Evolutionary conservation across 768 basidiomycete species (phyloP), one percentile per base, ranked within the genome.

Genomic region (Psilocybe sp.): DNA sequence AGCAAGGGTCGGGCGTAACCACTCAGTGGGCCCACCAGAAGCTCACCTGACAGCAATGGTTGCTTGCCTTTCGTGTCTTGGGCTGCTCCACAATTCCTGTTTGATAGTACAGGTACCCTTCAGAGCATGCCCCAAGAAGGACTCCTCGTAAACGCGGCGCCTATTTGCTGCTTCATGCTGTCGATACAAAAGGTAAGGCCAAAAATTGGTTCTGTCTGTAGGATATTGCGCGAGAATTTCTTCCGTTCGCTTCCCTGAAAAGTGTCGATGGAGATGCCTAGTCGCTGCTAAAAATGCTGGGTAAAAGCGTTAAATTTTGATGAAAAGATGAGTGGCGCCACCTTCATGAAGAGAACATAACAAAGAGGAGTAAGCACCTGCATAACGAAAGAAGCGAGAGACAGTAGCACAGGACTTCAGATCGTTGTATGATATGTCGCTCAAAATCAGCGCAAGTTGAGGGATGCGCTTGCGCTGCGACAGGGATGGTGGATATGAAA

Each of bases 181-280:
- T n/a, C 87, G 78, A 16, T 69, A 58, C 20, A 64, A 65, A 32
- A 89, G 71, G 61, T 89, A 89, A 6, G 87, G 85, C 89, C 89
- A 91, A 60, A 85, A 70, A 54, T 89, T 81, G 1, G 75, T 79
- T 66, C 75, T 81, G 14, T 69, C 73, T 16, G 50, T 64, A 13
- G 76, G 64, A 55, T 78, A 67, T 10, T 63, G 60, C 40, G 65
- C 50, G 42, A 79, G 52, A 6, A 81, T 45, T 1, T 53, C 33
- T 14, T 68, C 65, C 38, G 82, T 65, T 40, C 85, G 77, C 19
- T 52, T 56, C 7, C 88, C 88, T 18, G 69, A 39, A 58, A 78
- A 87, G 13, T 70, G 49, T 18, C 64, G 69, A 13, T 44, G 53
- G 8, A 90, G 71, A 33, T 77, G 75, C 46, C 74, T 64, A 11